Evolutionary conservation across 441 rosid species (phyloP).

Genomic region (Omphalea diandra): DNA sequence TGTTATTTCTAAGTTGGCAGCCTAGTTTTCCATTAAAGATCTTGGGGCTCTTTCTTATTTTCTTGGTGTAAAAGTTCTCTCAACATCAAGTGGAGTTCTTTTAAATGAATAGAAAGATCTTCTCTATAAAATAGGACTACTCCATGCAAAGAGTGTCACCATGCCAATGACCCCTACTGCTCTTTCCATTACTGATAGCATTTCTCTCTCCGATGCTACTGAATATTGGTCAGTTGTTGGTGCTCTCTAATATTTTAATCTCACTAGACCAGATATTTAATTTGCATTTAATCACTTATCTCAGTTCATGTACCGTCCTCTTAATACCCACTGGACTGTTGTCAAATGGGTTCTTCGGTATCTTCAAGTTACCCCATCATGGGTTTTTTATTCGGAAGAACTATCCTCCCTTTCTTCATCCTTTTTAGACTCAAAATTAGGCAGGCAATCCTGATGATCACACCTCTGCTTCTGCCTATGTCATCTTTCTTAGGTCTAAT

Average conservation of each 20-base stretch:
- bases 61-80: not conserved
- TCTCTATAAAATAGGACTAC: too few relatives aligned
- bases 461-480: too few relatives aligned
- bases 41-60: not conserved
- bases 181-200: not conserved
- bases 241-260: not conserved
- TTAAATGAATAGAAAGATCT: not conserved
- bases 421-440: not conserved
- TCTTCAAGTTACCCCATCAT: not conserved
- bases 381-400: not conserved
- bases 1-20: not conserved
- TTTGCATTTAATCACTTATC: not conserved
- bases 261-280: not conserved
- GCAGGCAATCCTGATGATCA: too few relatives aligned
- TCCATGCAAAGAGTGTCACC: not conserved
- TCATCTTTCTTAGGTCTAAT: too few relatives aligned
- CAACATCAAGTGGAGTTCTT: not conserved
- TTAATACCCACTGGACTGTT: not conserved
- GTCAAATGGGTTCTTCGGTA: not conserved
- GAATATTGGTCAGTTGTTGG: not conserved
- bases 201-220: not conserved
- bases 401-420: not conserved
- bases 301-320: not conserved
- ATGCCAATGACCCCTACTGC: not conserved
- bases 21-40: not conserved